Percentiles rank a stretch among this genome's conserved stretches.
Conservation (phyloP, 2,329 filamentous ascomycete genomes). For the Pseudogymnoascus sp. region DNA sequence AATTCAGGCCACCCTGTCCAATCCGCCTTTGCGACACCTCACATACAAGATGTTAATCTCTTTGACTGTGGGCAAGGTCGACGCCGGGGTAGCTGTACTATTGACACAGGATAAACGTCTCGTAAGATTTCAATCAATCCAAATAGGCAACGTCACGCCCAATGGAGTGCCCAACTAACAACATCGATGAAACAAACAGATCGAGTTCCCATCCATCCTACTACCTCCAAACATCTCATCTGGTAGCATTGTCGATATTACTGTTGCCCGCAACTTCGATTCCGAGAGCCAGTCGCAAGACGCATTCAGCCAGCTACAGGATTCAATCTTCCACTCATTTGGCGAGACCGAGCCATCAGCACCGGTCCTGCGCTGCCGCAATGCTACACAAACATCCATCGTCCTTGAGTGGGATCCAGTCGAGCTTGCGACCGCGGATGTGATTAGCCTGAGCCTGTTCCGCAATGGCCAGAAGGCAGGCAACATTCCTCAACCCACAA, state of each 20-base stretch:
- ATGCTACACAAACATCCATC: slow-evolving; percentile 96
- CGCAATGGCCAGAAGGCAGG: slow-evolving; percentile 96
- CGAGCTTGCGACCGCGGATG: slow-evolving; percentile 81
- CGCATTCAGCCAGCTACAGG: slow-evolving; percentile 77
- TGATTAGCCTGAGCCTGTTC: slow-evolving; percentile 83
- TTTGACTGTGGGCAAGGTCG: slow-evolving; percentile 96
- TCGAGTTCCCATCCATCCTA: slow-evolving; percentile 96
- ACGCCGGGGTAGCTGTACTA: slow-evolving; percentile 94
- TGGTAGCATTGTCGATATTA: slow-evolving; percentile 96
- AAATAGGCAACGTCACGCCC: neutral
- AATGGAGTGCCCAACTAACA: slow-evolving; percentile 18
- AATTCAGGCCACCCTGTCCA: neutral
- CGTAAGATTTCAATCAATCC: slow-evolving; percentile 44
- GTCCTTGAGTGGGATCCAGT: slow-evolving; percentile 98
- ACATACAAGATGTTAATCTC: slow-evolving; percentile 75
- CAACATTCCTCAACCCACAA: slow-evolving; percentile 77
- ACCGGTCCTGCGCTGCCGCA: slow-evolving; percentile 81
- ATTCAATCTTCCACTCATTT: slow-evolving; percentile 78
- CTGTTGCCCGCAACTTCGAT: slow-evolving; percentile 74
- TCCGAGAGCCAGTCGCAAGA: slow-evolving; percentile 69
- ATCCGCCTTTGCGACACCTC: slow-evolving; percentile 5
- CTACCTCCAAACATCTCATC: slow-evolving; percentile 91
- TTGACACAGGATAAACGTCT: slow-evolving; percentile 94
- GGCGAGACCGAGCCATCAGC: slow-evolving; percentile 68
- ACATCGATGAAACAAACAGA: slow-evolving; percentile 44